Evolutionary conservation across 2,329 filamentous ascomycete genomes (phyloP).

Genomic region (Pseudogymnoascus sp.): DNA sequence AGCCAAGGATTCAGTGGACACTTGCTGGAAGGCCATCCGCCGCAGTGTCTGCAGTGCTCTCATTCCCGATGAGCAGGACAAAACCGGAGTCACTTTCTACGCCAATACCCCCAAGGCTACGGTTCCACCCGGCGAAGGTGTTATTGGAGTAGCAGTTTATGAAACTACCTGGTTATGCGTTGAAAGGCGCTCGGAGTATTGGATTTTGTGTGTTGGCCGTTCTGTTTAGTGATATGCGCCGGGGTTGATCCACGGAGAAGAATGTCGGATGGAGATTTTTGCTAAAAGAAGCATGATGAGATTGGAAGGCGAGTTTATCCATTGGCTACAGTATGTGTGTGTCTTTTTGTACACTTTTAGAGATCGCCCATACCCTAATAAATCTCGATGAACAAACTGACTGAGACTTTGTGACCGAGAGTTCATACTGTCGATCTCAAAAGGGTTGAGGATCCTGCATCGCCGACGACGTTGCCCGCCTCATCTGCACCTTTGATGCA

Average conservation of each 20-base stretch:
- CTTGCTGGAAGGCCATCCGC: neutral
- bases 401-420: constrained; percentile 1
- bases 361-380: constrained; percentile 8
- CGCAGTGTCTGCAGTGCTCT: neutral
- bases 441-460: neutral
- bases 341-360: constrained; percentile 8
- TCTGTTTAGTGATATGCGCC: constrained; percentile 1
- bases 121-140: neutral
- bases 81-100: neutral
- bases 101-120: neutral
- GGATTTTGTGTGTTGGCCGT: neutral
- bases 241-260: neutral
- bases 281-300: constrained; percentile 4
- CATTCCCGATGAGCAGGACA: constrained; percentile 2
- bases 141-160: constrained; percentile 1
- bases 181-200: constrained; percentile 1
- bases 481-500: constrained; percentile 3
- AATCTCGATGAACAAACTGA: constrained; percentile 9
- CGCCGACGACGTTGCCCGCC: neutral
- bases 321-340: constrained; percentile 7
- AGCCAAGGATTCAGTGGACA: neutral
- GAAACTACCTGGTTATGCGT: neutral
- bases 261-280: neutral
- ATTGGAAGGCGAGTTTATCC: constrained; percentile 5
- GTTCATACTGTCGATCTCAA: neutral